Evolutionary conservation across 768 basidiomycete genomes (phyloP), one percentile per base, ranked within the genome.

Genomic region (Mycena haematopus): DNA sequence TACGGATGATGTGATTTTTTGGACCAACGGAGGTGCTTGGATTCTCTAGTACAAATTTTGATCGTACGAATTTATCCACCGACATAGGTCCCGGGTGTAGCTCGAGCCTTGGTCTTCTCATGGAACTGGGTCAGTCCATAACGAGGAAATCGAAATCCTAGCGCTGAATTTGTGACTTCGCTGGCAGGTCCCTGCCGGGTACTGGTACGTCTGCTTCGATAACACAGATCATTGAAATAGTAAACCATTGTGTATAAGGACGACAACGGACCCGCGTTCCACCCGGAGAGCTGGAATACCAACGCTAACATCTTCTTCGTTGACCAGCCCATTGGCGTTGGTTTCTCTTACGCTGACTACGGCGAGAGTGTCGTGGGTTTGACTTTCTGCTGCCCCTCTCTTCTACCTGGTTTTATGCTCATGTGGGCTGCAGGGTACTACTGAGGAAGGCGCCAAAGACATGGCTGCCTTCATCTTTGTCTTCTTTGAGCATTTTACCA

Each of bases 171-270:
- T 35, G 44, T 47, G 17, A 3, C 35, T 9, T 38, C 36, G 5
- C 17, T 33, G n/a, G n/a, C n/a, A 86, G 88, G 90, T 21, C 92
- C 92, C 0, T 94, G 92, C 72, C 80, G 84, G 44, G 81, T 91
- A 17, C 75, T 79, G 11, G 47, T 49, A 19, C 5, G 47, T 49
- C 19, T 49, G 27, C 15, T 29, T 6, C 15, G 14, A 49, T 6
- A 14, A 31, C 9, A 5, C 29, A n/a, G n/a, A 31, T 31, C 29
- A 31, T 49, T 27, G 11, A 49, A 38, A 11, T 31, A 31, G n/a
- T n/a, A n/a, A n/a, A 31, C 29, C 29, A 9, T 4, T 31, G 29
- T 9, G 9, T 38, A 15, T 29, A 17, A 40, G 31, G 78, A 79
- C 21, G 74, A 76, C 46, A 80, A 86, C 35, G 80, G 79, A 27